These are phyloP conservation scores for Xerocomus brunneocitrinus DNA, from an alignment of 768 basidiomycete species.

Conservation along the genomic window DNA sequence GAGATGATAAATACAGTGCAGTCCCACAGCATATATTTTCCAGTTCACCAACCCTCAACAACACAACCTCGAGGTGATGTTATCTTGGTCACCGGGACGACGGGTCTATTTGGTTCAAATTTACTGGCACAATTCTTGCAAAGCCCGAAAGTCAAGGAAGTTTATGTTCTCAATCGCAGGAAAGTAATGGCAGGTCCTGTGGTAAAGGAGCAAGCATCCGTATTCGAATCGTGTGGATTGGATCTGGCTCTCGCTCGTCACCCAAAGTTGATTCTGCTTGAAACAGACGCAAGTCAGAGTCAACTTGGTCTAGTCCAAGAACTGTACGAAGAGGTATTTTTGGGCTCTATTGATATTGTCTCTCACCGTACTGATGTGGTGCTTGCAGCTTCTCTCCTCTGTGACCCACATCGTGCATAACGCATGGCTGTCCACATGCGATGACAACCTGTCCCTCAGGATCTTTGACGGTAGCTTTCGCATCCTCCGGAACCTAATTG, in stretches of 20 bases:
- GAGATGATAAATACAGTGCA: slow-evolving; percentile 12
- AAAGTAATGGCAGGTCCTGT: slow-evolving; percentile 14
- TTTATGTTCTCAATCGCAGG: slow-evolving; percentile 30
- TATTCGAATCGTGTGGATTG: slow-evolving; percentile 30
- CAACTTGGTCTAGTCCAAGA: slow-evolving; percentile 26
- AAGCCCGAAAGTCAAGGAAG: slow-evolving; percentile 8
- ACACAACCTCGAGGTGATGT: slow-evolving; percentile 1
- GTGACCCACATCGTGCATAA: slow-evolving; percentile 39
- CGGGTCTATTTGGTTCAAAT: slow-evolving; percentile 31
- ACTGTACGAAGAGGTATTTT: slow-evolving; percentile 9
- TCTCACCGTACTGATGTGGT: neutral
- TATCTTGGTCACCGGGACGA: slow-evolving; percentile 35
- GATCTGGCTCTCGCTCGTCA: slow-evolving; percentile 20
- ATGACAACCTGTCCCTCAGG: neutral
- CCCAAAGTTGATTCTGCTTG: slow-evolving; percentile 32
- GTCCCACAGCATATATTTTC: slow-evolving; percentile 4
- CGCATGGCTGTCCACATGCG: slow-evolving; percentile 10
- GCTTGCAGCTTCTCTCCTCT: slow-evolving; percentile 15
- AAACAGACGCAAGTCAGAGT: slow-evolving; percentile 6
- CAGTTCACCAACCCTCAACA: slow-evolving; percentile 4
- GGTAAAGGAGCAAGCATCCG: slow-evolving; percentile 23
- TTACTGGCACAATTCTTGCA: slow-evolving; percentile 23
- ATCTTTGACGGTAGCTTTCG: neutral
- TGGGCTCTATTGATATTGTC: neutral
- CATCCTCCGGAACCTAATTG: slow-evolving; percentile 31